Base-by-base conservation (phyloP, 768 basidiomycete species). In the Kwoniella bestiolae region DNA sequence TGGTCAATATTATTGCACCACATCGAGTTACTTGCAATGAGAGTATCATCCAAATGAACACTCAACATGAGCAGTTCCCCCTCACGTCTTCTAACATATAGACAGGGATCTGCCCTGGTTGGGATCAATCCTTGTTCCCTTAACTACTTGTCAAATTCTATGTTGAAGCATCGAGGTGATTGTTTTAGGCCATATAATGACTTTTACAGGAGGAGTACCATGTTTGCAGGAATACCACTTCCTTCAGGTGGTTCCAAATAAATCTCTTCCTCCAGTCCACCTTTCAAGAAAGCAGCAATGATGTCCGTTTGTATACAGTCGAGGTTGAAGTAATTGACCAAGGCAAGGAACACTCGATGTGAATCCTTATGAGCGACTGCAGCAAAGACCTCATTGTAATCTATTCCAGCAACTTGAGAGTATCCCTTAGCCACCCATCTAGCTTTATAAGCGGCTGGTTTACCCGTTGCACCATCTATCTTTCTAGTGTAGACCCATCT, bases 401-500 rank as follows among this genome's bases (percentile, higher is more conserved):
- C 66, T 2, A 62, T 25, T 26, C 62, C 66, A 51, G 45, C 50
- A 14, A 64, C 29, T 38, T 65, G 66, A 12, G 55, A 45, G 47
- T 23, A 72, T 1, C 71, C 68, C 53, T 62, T 56, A 5, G 68
- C 68, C 18, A 66, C 60, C 56, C 57, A 57, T 60, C 71, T 28
- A 53, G 65, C 71, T 38, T 69, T 72, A 53, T 66, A 72, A n/a
- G 25, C 50, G 21, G 49, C n/a, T 18, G 60, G 53, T 62, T 78
- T 59, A 0, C 72, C 63, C 0, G 78, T 73, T 26, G 71, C 69
- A 9, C 77, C 79, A 29, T 67, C 75, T 28, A 25, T 74, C 71
- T 21, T 82, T 63, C 45, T 69, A 0, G 55, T 71, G 62, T 76
- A 83, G 1, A 82, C 82, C 83, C 83, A 84, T 5, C 63, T 60